phyloP scores from a whole-genome alignment of 1,284 basidiomycete genomes.

The Rhodotorula sp. region DNA sequence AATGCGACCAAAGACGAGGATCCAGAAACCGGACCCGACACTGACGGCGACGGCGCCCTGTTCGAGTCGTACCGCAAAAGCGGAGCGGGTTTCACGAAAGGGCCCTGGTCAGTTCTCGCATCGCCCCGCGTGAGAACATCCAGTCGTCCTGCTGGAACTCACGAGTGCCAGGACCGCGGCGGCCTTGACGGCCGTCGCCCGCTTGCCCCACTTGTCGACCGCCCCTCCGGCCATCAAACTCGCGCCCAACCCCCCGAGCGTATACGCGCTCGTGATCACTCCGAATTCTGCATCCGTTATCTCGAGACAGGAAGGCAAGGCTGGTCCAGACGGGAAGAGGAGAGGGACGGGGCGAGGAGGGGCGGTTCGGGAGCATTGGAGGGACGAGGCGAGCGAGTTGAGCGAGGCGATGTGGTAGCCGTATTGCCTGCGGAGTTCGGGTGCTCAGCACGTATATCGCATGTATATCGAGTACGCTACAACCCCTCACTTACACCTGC shows the following conservation, averaged over 20 bases:
- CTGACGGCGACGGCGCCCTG: conserved; percentile 33
- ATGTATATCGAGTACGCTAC: not conserved
- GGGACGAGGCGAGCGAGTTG: conserved; percentile 29
- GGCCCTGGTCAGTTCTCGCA: no score
- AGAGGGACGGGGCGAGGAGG: not conserved
- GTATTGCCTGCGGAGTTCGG: conserved; percentile 39
- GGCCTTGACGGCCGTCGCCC: conserved; percentile 23
- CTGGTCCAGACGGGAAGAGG: not conserved
- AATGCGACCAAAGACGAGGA: conserved; percentile 38
- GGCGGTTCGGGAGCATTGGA: conserved; percentile 19
- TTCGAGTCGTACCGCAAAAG: no score
- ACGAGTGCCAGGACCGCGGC: conserved; percentile 27
- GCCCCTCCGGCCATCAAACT: conserved; percentile 42
- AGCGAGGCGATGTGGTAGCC: conserved; percentile 43
- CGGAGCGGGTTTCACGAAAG: no score
- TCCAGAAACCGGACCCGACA: conserved; percentile 20
- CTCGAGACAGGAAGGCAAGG: conserved; percentile 30
- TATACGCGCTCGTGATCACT: conserved; percentile 48
- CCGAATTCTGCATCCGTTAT: conserved; percentile 42
- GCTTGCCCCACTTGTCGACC: conserved; percentile 38
- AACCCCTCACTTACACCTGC: not conserved
- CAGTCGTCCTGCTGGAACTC: no score
- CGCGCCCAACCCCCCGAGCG: conserved; percentile 49
- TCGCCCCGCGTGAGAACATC: no score
- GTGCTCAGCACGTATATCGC: no score